Base-by-base conservation (phyloP, 164 flowering plant genomes). In the Taxillus chinensis region DNA sequence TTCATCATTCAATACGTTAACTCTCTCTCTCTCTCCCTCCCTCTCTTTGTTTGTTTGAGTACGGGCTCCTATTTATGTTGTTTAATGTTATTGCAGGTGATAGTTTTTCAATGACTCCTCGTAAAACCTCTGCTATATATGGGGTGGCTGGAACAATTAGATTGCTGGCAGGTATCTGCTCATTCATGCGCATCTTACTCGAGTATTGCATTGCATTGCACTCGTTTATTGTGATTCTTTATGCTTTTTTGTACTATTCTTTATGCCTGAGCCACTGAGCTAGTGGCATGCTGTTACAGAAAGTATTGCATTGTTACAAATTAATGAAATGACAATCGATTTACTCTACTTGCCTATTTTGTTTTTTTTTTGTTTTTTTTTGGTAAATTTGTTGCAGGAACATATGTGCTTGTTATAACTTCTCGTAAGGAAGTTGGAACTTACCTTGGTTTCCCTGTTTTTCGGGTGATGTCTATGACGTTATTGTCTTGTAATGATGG, bases 91-190 rank as follows among this genome's bases (percentile, higher is more conserved):
- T 39, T 65, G 67, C 84, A 86, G 96, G 75, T 69, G 83, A 77
- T 41, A 52, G 67, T 55, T 62, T 56, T 71, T 71, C 62, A 27
- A 80, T 60, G 45, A 67, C 45, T 68, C 85, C 89, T 45, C 60
- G 65, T 41, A 83, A 78, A 66, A 71, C 70, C 64, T 75, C 80
- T 59, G 78, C 72, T 16, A 76, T 90, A 57, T 86, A 74, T 79
- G 97, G 95, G 4, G 82, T 91, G 39, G 90, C 66, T 61, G 95
- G 95, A 72, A 86, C 90, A 55, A 88, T 91, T 62, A 79, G 88
- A 73, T 64, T 88, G 64, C 82, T 91, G 14, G 88, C 88, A 72
- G 95, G 97, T 88, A 81, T 55, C 7, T 41, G 15, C 38, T 51
- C 13, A 11, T 48, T 11, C 13, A 48, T 11, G 46, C 9, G 12